phyloP scores from a whole-genome alignment of 2,329 filamentous ascomycete species.

The Pezicula radicicola region DNA sequence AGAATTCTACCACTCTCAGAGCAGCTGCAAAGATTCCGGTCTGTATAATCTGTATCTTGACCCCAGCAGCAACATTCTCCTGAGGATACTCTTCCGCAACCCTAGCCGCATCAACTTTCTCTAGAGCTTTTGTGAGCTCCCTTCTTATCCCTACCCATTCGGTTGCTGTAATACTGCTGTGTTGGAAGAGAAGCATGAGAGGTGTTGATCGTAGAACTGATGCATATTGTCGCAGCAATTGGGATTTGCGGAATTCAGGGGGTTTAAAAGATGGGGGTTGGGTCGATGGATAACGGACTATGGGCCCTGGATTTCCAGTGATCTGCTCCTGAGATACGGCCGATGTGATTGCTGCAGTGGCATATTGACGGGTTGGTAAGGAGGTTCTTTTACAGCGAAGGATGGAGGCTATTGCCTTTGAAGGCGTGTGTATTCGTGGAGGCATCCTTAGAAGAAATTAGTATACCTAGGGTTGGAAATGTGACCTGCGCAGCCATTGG shows the following conservation, averaged over 20 bases:
- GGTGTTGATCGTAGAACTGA: slow-evolving; percentile 70
- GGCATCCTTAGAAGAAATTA: slow-evolving; percentile 40
- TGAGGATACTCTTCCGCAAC: slow-evolving; percentile 38
- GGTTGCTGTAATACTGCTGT: slow-evolving; percentile 67
- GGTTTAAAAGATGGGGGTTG: slow-evolving; percentile 88
- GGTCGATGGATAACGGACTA: slow-evolving; percentile 50
- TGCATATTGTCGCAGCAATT: slow-evolving; percentile 74
- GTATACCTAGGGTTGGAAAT: not conserved
- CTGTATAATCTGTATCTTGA: slow-evolving; percentile 81
- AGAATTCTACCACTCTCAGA: slow-evolving; percentile 83
- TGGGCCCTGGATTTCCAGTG: slow-evolving; percentile 31
- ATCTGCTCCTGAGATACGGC: slow-evolving; percentile 47
- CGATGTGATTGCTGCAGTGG: slow-evolving; percentile 46
- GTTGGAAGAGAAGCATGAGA: slow-evolving; percentile 68
- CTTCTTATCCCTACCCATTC: slow-evolving; percentile 67
- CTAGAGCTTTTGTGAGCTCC: slow-evolving; percentile 57
- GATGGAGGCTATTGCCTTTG: slow-evolving; percentile 25
- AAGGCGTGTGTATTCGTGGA: slow-evolving; percentile 38
- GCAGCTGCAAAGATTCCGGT: slow-evolving; percentile 87
- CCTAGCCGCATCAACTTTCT: slow-evolving; percentile 57
- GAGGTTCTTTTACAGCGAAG: slow-evolving; percentile 33
- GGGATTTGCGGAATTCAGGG: slow-evolving; percentile 84
- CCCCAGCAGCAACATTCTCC: slow-evolving; percentile 50
- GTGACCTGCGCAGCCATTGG: not conserved
- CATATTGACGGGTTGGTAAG: slow-evolving; percentile 37